Evolutionary conservation across 306 rosid genomes (phyloP), one percentile per base, ranked within the genome.

Genomic region (Sesbania bispinosa): DNA sequence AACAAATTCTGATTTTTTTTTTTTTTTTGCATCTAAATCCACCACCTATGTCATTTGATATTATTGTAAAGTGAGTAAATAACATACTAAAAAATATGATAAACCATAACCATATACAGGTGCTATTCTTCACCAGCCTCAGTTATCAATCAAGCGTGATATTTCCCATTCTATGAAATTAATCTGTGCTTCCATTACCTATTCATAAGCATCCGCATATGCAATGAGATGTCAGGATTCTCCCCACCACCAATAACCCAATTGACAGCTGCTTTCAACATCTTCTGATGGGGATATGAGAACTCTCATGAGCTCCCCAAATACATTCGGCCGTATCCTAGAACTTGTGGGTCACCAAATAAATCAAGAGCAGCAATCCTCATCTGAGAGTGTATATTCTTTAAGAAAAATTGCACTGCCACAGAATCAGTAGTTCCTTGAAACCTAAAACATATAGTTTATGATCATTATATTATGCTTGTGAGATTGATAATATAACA

Each of bases 161-260:
- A 18, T 27, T 38, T 62, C 52, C 42, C 20, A 36, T 11, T 59
- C 35, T 73, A 32, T 26, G 47, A 77, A 47, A 70, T 51, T 43
- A 60, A 29, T 20, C 38, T 39, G 62, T 43, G 33, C 32, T 75
- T 69, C 78, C 41, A 35, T 52, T 80, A 87, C 98, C 83, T 87
- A 68, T 89, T 94, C 90, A 85, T 86, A 65, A 90, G 94, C 98
- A 94, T 90, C 78, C 98, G 89, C 98, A 87, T 87, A 79, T 94
- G 98, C 87, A 94, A 73, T 7, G 97, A 55, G 71, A 94, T 83
- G 83, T 94, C 97, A 75, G 98, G 98, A 67, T 89, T 89, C 52
- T 59, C 84, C 76, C 81, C 86, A 59, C 80, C 81, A 55, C 86
- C 85, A 62, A 90, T 81, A 81, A 83, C 97, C 88, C 96, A 91